A percentile compares a stretch with the other conserved stretches of the same genome.
Evolutionary conservation across 495 filamentous ascomycete genomes (phyloP).

Genomic region (Hyaloscypha hepaticicola): DNA sequence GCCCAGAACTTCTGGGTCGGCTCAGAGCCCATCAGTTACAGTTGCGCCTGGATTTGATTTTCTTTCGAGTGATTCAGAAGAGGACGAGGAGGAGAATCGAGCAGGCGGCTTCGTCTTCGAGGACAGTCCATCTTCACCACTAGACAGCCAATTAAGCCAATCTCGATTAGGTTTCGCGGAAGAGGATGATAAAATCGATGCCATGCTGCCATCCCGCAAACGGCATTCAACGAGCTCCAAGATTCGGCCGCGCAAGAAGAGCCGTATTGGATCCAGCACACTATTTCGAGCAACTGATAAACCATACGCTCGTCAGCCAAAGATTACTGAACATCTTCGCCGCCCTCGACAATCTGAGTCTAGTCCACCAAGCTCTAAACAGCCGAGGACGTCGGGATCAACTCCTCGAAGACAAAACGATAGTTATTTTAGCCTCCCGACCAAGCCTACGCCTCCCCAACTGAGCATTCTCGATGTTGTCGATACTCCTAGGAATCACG

Average conservation of each 20-base stretch:
- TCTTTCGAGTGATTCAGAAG: slow-evolving; percentile 50
- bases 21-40: slow-evolving; percentile 17
- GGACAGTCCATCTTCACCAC: slow-evolving; percentile 8
- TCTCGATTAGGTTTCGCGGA: slow-evolving; percentile 38
- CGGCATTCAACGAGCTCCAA: slow-evolving; percentile 27
- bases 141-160: slow-evolving; percentile 12
- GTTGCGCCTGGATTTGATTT: slow-evolving; percentile 28
- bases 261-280: slow-evolving; percentile 29
- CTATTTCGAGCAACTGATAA: slow-evolving; percentile 30
- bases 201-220: slow-evolving; percentile 49
- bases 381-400: not conserved
- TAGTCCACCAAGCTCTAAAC: not conserved
- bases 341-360: not conserved
- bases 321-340: slow-evolving; percentile 44
- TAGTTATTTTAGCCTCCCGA: not conserved
- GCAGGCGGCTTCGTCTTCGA: slow-evolving; percentile 22
- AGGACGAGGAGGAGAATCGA: slow-evolving; percentile 35
- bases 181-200: slow-evolving; percentile 54
- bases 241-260: slow-evolving; percentile 33
- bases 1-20: not conserved
- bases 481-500: slow-evolving; percentile 11
- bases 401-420: not conserved
- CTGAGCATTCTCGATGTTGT: slow-evolving; percentile 28
- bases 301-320: slow-evolving; percentile 41
- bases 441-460: slow-evolving; percentile 14